Percentiles rank a stretch among this genome's conserved stretches.
Evolutionary conservation across 495 filamentous ascomycete genomes (phyloP).

Genomic region (Hypoxylon crocopeplum): DNA sequence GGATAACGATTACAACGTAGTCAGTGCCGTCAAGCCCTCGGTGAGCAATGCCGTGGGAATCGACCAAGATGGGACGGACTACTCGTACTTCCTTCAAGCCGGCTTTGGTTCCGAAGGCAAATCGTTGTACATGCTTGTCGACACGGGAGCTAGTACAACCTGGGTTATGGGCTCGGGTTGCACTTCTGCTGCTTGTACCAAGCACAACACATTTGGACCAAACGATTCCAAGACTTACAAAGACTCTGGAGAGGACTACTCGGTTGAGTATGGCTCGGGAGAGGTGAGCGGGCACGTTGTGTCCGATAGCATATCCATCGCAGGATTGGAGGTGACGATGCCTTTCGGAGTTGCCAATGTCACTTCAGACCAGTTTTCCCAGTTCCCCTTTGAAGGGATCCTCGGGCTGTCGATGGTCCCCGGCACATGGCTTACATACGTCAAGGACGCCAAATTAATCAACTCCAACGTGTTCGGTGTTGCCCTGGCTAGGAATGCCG

Average conservation of each 20-base stretch:
- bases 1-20: conserved; percentile 62
- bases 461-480: conserved; percentile 71
- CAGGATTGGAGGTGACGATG: conserved; percentile 64
- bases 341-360: conserved; percentile 72
- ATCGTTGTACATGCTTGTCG: conserved; percentile 74
- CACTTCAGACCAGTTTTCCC: conserved; percentile 70
- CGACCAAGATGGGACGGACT: conserved; percentile 78
- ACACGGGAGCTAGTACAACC: conserved; percentile 77
- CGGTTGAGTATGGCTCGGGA: conserved; percentile 75
- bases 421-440: conserved; percentile 67
- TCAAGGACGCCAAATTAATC: conserved; percentile 64
- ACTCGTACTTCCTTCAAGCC: conserved; percentile 77
- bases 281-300: conserved; percentile 67
- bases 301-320: conserved; percentile 69
- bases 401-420: conserved; percentile 72
- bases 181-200: conserved; percentile 62
- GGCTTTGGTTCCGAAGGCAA: conserved; percentile 69
- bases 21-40: conserved; percentile 60
- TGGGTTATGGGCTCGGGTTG: conserved; percentile 80
- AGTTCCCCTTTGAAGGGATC: conserved; percentile 88
- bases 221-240: conserved; percentile 64
- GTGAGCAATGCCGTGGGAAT: conserved; percentile 66
- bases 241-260: conserved; percentile 55
- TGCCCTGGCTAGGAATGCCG: conserved; percentile 66
- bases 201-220: conserved; percentile 71